Evolutionary conservation across 2,329 filamentous ascomycete species (phyloP).

Genomic region (Sclerotinia glacialis): DNA sequence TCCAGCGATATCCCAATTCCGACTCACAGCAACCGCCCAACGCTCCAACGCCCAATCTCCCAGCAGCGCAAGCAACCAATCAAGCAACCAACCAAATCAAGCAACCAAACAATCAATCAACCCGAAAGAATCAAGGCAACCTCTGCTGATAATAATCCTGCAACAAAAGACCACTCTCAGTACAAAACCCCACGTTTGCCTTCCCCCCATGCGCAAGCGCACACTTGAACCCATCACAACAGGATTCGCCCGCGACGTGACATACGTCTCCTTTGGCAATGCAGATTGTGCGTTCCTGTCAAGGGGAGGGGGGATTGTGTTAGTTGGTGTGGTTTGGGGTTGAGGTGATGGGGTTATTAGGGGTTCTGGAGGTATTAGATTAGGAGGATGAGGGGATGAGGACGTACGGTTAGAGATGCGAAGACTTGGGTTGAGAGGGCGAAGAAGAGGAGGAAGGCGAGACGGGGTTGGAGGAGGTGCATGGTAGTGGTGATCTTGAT

Average conservation of each 20-base stretch:
- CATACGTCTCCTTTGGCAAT: background rate
- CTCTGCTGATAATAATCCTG: background rate
- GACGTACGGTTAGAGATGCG: background rate
- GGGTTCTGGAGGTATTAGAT: too few species aligned
- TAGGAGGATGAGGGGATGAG: too few species aligned
- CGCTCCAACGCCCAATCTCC: too few species aligned
- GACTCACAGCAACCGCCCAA: too few species aligned
- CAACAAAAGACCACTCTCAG: background rate
- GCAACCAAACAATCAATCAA: too few species aligned
- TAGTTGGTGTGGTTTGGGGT: too few species aligned
- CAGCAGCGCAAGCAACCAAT: too few species aligned
- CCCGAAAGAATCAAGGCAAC: background rate
- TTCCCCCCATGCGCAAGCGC: conserved; percentile 13
- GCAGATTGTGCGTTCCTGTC: background rate
- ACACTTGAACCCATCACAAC: conserved; percentile 9
- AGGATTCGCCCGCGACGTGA: background rate
- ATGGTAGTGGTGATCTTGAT: background rate
- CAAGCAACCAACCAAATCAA: background rate
- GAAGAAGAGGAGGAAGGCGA: background rate
- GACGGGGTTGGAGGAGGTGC: background rate
- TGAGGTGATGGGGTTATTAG: too few species aligned
- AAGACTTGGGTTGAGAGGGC: background rate
- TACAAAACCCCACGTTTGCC: conserved; percentile 7
- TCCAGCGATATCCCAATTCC: too few species aligned
- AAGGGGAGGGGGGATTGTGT: too few species aligned